Conservation (phyloP, 768 basidiomycete species). For the Asterophora lycoperdoides region DNA sequence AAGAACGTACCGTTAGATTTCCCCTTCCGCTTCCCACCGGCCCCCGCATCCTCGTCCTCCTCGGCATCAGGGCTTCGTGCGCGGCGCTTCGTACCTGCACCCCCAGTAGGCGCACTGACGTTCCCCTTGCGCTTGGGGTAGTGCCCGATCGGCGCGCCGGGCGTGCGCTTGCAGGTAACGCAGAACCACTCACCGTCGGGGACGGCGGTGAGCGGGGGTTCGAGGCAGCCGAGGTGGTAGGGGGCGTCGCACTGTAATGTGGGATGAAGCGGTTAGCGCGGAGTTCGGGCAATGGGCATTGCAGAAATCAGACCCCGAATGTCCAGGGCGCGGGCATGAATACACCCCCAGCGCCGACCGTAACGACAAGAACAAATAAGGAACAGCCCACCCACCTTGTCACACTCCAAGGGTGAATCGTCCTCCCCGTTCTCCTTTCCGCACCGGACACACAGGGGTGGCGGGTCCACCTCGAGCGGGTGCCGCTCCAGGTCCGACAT, state of each 20-base stretch:
- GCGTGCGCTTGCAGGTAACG: slow-evolving; percentile 59
- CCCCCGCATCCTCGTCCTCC: slow-evolving; percentile 12
- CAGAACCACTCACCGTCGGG: slow-evolving; percentile 96
- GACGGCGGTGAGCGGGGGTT: slow-evolving; percentile 68
- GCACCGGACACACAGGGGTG: slow-evolving; percentile 70
- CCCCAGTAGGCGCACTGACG: slow-evolving; percentile 10
- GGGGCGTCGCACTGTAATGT: slow-evolving; percentile 86
- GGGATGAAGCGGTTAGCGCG: neutral
- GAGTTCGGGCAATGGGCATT: neutral
- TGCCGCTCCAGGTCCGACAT: slow-evolving; percentile 77
- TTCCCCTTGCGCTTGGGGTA: slow-evolving; percentile 25
- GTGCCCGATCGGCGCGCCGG: slow-evolving; percentile 49
- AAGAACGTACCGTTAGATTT: slow-evolving; percentile 33
- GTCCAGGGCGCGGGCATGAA: no score
- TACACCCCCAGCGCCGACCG: no score
- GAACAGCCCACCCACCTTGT: slow-evolving; percentile 54
- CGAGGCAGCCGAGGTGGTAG: slow-evolving; percentile 79
- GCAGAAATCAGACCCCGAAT: slow-evolving; percentile 7
- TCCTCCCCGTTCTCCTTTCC: slow-evolving; percentile 66
- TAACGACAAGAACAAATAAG: neutral
- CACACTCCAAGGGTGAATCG: slow-evolving; percentile 79
- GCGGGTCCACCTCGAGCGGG: slow-evolving; percentile 67
- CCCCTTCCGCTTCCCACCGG: slow-evolving; percentile 43
- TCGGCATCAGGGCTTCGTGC: slow-evolving; percentile 22
- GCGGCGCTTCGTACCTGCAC: slow-evolving; percentile 13